Base-by-base conservation (phyloP, 2,329 filamentous ascomycete genomes). In the Xylariaceae sp. region DNA sequence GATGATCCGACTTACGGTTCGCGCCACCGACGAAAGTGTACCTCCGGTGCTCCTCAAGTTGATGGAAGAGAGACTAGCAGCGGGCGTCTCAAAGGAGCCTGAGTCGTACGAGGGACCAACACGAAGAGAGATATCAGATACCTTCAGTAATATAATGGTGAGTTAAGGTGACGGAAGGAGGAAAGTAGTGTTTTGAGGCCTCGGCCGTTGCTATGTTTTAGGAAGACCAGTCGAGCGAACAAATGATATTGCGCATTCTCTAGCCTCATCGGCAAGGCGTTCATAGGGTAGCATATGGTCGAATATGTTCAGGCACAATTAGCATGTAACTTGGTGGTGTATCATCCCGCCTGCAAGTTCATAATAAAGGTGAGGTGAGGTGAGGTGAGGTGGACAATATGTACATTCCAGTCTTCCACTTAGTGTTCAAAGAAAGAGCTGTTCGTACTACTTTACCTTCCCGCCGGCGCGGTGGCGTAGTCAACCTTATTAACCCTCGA, bases 1-100 rank as follows among this genome's bases (percentile, higher is more conserved):
- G 95, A 97, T 97, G 91, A 90, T 96, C 68, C 93, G 95, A 50
- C 81, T 98, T 58, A 99, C 95, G 0, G 89, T 99, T 66, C 85
- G 95, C 60, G 95, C 93, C 5, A 99, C 95, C 1, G 93, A 98
- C 68, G 95, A 98, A 70, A 84, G 81, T 29, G 91, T 99, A 0
- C 92, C 95, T 7, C 82, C 85, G 1, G 81, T 93, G 19, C 73
- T 99, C 54, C 78, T 95, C 68, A 93, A 91, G 73, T 77, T 90
- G 55, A 96, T 99, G 91, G 89, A 96, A 70, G 90, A 93, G 61
- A 84, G 89, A 59, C 79, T 98, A 46, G 81, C 88, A 7, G 71
- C 74, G 7, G 86, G 86, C 4, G 65, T 75, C 20, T 76, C 78
- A 26, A 77, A 74, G 21, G 56, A 66, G 16, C 69, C 72, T 7